Conservation (phyloP, 768 basidiomycete species). For the Psilocybe cubensis region DNA sequence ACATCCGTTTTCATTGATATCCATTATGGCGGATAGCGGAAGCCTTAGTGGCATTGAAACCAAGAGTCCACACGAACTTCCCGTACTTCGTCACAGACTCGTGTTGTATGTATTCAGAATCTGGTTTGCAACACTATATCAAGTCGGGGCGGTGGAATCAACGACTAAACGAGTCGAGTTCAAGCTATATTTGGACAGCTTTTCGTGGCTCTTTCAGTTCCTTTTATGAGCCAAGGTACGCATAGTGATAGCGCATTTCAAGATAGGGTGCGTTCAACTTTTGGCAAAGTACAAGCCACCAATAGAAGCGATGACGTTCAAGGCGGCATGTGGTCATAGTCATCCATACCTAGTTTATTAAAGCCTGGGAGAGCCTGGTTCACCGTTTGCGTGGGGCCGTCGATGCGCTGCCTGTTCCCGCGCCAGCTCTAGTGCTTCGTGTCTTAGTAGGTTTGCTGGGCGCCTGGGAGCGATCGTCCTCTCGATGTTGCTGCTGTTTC, state of each 20-base stretch:
- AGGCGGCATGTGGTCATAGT: background rate
- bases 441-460: slow-evolving; percentile 24
- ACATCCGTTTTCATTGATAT: slow-evolving; percentile 24
- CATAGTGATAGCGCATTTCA: background rate
- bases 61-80: background rate
- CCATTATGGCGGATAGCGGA: slow-evolving; percentile 25
- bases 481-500: slow-evolving; percentile 9
- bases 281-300: background rate
- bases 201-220: slow-evolving; percentile 5
- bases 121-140: background rate
- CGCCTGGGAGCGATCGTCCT: slow-evolving; percentile 32
- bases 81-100: background rate
- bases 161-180: slow-evolving; percentile 1
- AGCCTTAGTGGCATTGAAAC: slow-evolving; percentile 4
- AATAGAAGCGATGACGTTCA: background rate
- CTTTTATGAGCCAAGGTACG: slow-evolving; percentile 6
- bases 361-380: background rate
- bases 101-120: background rate
- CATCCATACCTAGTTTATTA: background rate
- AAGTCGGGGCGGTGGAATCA: background rate
- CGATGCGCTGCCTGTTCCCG: slow-evolving; percentile 4
- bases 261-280: slow-evolving; percentile 2
- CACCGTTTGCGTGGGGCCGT: slow-evolving; percentile 8
- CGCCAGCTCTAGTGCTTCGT: slow-evolving; percentile 21
- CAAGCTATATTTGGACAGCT: slow-evolving; percentile 6